These are phyloP conservation scores for Clarireedia homoeocarpa DNA, from an alignment of 2,329 filamentous ascomycete genomes.

Conservation along the genomic window DNA sequence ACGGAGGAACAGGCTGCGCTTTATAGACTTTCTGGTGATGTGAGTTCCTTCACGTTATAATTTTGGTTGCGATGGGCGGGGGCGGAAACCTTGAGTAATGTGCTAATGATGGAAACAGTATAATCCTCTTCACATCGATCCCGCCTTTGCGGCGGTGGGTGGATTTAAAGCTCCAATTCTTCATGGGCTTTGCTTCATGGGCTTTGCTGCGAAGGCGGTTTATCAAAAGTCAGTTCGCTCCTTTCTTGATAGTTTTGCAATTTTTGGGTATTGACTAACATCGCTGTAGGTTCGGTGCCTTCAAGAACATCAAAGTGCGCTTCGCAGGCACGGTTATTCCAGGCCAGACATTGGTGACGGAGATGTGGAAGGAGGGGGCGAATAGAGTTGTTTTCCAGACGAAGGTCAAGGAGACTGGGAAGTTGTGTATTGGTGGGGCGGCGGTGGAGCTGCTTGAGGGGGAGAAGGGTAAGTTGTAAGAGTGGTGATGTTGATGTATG, in stretches of 20 bases:
- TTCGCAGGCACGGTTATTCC: conserved; percentile 82
- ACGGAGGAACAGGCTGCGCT: conserved; percentile 86
- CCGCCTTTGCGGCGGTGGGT: conserved; percentile 85
- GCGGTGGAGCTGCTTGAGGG: conserved; percentile 57
- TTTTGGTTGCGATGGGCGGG: too few species aligned
- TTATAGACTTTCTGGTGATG: conserved; percentile 90
- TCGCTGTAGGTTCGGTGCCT: conserved; percentile 48
- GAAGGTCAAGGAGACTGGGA: conserved; percentile 87
- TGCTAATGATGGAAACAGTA: background rate
- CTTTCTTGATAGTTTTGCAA: too few species aligned
- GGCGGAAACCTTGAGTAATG: too few species aligned
- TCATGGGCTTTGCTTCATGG: conserved; percentile 94
- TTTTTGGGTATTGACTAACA: background rate
- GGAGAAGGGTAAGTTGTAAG: conserved; percentile 4
- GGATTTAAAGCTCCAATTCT: conserved; percentile 93
- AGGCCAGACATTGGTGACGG: conserved; percentile 82
- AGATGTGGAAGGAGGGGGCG: conserved; percentile 87
- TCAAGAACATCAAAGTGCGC: conserved; percentile 87
- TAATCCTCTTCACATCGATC: conserved; percentile 84
- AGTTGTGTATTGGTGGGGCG: conserved; percentile 74
- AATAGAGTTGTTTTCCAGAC: conserved; percentile 76
- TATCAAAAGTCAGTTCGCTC: conserved; percentile 53
- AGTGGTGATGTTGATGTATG: background rate
- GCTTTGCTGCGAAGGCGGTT: conserved; percentile 84
- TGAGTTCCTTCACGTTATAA: conserved; percentile 39